Percentiles rank a stretch among this genome's conserved stretches.
Evolutionary conservation across 441 rosid genomes (phyloP).

Genomic region (Euphorbia schlechtendalii): DNA sequence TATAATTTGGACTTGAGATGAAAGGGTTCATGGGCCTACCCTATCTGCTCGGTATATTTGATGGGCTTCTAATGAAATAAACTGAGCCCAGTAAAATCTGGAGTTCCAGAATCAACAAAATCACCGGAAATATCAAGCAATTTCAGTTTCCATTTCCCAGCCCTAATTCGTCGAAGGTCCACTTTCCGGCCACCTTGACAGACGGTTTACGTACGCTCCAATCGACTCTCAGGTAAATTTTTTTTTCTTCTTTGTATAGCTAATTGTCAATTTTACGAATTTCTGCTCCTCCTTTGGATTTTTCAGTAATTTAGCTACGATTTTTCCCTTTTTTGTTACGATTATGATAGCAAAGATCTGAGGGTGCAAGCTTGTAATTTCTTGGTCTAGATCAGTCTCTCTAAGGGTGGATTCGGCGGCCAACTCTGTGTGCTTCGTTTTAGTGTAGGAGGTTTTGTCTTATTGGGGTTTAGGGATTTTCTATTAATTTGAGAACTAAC

Average conservation of each 20-base stretch:
- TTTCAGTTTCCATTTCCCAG: neutral
- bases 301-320: neutral
- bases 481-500: neutral
- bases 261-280: neutral
- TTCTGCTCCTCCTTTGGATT: neutral
- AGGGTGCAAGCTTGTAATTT: neutral
- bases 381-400: neutral
- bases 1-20: too few species aligned
- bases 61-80: too few species aligned
- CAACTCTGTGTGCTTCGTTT: neutral
- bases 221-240: neutral
- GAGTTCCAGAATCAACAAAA: neutral
- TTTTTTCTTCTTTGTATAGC: neutral
- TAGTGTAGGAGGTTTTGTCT: neutral
- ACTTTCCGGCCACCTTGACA: neutral
- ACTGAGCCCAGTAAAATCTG: neutral
- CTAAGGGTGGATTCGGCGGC: neutral
- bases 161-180: too few species aligned
- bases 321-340: neutral
- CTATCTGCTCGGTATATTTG: too few species aligned
- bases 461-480: neutral
- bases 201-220: neutral
- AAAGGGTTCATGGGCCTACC: neutral
- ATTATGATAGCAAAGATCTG: neutral
- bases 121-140: neutral